Evolutionary conservation across 2,329 filamentous ascomycete species (phyloP).

Genomic region (Zalaria obscura): DNA sequence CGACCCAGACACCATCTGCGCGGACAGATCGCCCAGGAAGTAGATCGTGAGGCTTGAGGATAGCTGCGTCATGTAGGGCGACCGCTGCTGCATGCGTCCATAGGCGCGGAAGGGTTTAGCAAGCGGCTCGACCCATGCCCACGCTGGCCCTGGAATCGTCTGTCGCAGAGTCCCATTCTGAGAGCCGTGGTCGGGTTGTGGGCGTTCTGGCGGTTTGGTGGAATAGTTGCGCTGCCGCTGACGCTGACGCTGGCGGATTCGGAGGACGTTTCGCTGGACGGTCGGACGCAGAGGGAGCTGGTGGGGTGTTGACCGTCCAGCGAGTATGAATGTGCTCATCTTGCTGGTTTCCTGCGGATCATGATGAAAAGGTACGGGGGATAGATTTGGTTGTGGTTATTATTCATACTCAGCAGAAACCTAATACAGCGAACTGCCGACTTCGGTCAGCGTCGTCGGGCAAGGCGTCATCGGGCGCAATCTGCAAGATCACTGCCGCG

Average conservation of each 20-base stretch:
- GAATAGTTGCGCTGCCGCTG: conserved; percentile 12
- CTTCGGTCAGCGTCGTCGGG: not conserved
- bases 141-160: conserved; percentile 28
- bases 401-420: not conserved
- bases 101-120: conserved; percentile 41
- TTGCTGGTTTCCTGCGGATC: conserved; percentile 1
- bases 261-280: conserved; percentile 17
- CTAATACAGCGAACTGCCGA: not conserved
- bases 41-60: conserved; percentile 65
- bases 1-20: conserved; percentile 46
- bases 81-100: conserved; percentile 52
- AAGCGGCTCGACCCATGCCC: conserved; percentile 32
- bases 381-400: not conserved
- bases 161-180: conserved; percentile 1
- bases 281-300: conserved; percentile 16
- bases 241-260: conserved; percentile 3
- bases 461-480: not conserved
- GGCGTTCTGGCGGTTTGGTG: conserved; percentile 5
- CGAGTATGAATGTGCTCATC: conserved; percentile 14
- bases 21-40: conserved; percentile 60
- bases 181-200: conserved; percentile 6
- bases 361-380: not conserved
- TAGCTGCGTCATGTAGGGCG: conserved; percentile 70
- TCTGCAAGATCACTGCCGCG: not conserved
- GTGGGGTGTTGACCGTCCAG: conserved; percentile 11